Percentiles rank a stretch among this genome's conserved stretches.
These are phyloP conservation scores for Scalesia atractyloides DNA, from an alignment of 129 eudicot genomes.

Conservation along the genomic window DNA sequence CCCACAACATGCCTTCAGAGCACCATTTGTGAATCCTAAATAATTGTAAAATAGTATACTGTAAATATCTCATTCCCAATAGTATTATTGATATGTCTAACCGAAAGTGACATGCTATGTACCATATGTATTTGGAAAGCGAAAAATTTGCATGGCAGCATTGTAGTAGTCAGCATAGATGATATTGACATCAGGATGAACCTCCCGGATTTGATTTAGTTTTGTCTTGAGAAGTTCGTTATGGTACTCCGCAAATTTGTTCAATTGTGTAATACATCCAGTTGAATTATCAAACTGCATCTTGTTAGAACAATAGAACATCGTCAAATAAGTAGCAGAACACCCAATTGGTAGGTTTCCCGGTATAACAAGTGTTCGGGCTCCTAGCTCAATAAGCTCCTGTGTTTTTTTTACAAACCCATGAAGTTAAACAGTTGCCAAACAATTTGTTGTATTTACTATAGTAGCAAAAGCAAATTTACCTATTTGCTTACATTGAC, in stretches of 20 bases:
- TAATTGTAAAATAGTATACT: neutral
- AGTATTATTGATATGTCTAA: neutral
- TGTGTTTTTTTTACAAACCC: neutral
- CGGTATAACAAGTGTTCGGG: slow-evolving; percentile 44
- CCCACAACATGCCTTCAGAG: slow-evolving; percentile 65
- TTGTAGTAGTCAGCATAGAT: slow-evolving; percentile 58
- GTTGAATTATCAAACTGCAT: slow-evolving; percentile 41
- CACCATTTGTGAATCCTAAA: slow-evolving; percentile 52
- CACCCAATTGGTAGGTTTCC: slow-evolving; percentile 64
- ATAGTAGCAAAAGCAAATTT: neutral
- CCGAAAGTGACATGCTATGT: neutral
- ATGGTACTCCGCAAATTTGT: slow-evolving; percentile 41
- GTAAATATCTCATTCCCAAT: no score
- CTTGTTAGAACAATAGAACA: slow-evolving; percentile 18
- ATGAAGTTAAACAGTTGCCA: neutral
- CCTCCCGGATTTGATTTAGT: slow-evolving; percentile 31
- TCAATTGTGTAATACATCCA: slow-evolving; percentile 45
- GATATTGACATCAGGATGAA: slow-evolving; percentile 47
- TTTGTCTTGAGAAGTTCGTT: slow-evolving; percentile 40
- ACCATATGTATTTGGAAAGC: slow-evolving; percentile 47
- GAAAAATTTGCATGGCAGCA: slow-evolving; percentile 43
- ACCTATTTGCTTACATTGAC: slow-evolving; percentile 33
- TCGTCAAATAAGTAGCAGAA: slow-evolving; percentile 33
- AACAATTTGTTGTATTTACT: neutral
- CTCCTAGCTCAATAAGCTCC: slow-evolving; percentile 54